Evolutionary conservation across 176 grass and related monocot species (phyloP).

Genomic region (Aegilops bicornis): DNA sequence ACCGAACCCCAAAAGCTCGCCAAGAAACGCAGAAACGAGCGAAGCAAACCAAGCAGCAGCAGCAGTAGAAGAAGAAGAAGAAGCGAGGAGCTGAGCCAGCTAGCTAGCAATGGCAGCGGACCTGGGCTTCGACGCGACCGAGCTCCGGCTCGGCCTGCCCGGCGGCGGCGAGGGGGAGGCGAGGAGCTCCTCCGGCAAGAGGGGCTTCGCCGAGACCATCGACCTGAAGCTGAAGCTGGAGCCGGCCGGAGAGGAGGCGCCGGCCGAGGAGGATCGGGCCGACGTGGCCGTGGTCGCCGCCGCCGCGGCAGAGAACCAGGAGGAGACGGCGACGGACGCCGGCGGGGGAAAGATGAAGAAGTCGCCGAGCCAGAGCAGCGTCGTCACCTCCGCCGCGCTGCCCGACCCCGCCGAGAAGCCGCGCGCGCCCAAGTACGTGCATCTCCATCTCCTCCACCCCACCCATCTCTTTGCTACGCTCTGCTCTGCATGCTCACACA

Average conservation of each 20-base stretch:
- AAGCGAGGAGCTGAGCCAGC: background rate
- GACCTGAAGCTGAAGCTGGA: constrained; percentile 90
- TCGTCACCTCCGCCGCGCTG: constrained; percentile 30
- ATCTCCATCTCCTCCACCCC: too few relatives aligned
- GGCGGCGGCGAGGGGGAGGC: constrained; percentile 32
- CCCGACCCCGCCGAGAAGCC: constrained; percentile 79
- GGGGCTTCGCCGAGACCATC: constrained; percentile 83
- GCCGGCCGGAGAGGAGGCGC: constrained; percentile 21
- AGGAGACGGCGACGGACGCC: background rate
- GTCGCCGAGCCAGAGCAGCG: constrained; percentile 56
- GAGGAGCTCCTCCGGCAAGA: constrained; percentile 64
- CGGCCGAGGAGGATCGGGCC: background rate
- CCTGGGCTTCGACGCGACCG: constrained; percentile 74
- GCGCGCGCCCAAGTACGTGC: constrained; percentile 71
- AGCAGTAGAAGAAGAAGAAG: too few relatives aligned
- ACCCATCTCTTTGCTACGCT: background rate
- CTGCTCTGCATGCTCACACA: background rate
- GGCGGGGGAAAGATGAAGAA: constrained; percentile 43
- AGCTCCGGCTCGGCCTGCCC: constrained; percentile 93
- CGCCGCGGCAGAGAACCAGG: background rate
- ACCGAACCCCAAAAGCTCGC: background rate
- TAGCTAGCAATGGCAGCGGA: constrained; percentile 44
- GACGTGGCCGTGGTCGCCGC: background rate
- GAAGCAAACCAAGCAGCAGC: background rate
- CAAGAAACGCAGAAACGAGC: background rate